Conservation (phyloP, 1,284 basidiomycete genomes). For the Leccinum colubrinum region DNA sequence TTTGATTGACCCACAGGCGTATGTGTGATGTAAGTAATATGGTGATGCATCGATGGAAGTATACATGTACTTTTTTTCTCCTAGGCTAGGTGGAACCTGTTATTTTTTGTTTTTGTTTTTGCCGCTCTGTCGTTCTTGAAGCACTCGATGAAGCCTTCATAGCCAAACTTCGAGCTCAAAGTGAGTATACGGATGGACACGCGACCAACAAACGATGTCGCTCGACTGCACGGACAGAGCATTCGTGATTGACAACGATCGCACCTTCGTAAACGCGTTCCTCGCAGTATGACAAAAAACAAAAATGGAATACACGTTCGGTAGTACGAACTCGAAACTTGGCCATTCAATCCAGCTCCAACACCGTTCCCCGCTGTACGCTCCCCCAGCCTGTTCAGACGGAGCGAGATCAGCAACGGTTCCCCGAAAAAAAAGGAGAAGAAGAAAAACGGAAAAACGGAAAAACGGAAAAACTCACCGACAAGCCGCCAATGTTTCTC, state of each 20-base stretch:
- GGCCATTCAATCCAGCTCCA: slow-evolving; percentile 46
- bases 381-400: slow-evolving; percentile 50
- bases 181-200: background rate
- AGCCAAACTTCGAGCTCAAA: background rate
- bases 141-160: background rate
- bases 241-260: background rate
- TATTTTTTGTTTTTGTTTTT: background rate
- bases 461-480: slow-evolving; percentile 45
- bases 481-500: slow-evolving; percentile 97
- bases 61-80: background rate
- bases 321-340: background rate
- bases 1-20: slow-evolving; percentile 42
- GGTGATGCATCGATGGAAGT: background rate
- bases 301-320: background rate
- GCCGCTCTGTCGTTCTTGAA: background rate
- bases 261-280: background rate
- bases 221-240: background rate
- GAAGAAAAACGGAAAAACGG: slow-evolving; percentile 27
- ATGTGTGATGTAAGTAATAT: slow-evolving; percentile 11
- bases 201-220: background rate
- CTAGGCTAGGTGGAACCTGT: background rate
- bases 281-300: background rate
- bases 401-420: background rate
- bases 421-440: background rate
- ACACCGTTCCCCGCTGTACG: slow-evolving; percentile 53